Evolutionary conservation across 2,329 filamentous ascomycete genomes (phyloP).

Genomic region (Acephala macrosclerotiorum): DNA sequence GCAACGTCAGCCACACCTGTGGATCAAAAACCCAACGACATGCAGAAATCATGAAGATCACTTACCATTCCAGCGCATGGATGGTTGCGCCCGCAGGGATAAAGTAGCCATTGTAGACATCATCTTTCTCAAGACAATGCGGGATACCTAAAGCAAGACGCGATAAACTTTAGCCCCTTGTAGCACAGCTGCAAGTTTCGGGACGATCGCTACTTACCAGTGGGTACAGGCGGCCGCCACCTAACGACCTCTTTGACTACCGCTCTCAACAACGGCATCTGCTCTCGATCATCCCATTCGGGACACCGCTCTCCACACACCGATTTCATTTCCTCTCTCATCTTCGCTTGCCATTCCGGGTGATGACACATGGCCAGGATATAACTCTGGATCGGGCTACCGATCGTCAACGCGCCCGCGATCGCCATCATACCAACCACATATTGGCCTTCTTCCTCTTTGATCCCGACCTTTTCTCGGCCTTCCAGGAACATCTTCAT

Average conservation of each 20-base stretch:
- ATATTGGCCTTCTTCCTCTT: slow-evolving; percentile 50
- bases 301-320: slow-evolving; percentile 51
- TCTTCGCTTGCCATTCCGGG: slow-evolving; percentile 53
- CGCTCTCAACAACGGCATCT: slow-evolving; percentile 50
- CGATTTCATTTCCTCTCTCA: slow-evolving; percentile 50
- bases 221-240: slow-evolving; percentile 60
- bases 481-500: slow-evolving; percentile 51
- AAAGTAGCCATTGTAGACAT: slow-evolving; percentile 52
- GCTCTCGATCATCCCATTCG: slow-evolving; percentile 46
- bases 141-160: slow-evolving; percentile 41
- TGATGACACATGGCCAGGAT: slow-evolving; percentile 47
- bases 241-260: slow-evolving; percentile 50
- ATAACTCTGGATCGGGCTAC: slow-evolving; percentile 47
- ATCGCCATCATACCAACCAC: slow-evolving; percentile 58
- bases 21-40: not conserved
- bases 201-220: slow-evolving; percentile 46
- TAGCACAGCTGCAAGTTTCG: slow-evolving; percentile 3
- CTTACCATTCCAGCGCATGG: slow-evolving; percentile 60
- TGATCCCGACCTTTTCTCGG: slow-evolving; percentile 46
- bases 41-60: slow-evolving; percentile 11
- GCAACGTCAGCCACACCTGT: not conserved
- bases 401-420: slow-evolving; percentile 50
- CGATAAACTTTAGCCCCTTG: not conserved
- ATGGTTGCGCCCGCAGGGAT: slow-evolving; percentile 53
- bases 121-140: slow-evolving; percentile 50